phyloP scores from a whole-genome alignment of 1,139 yeast genomes.

The Sugiyamaella xylanicola region DNA sequence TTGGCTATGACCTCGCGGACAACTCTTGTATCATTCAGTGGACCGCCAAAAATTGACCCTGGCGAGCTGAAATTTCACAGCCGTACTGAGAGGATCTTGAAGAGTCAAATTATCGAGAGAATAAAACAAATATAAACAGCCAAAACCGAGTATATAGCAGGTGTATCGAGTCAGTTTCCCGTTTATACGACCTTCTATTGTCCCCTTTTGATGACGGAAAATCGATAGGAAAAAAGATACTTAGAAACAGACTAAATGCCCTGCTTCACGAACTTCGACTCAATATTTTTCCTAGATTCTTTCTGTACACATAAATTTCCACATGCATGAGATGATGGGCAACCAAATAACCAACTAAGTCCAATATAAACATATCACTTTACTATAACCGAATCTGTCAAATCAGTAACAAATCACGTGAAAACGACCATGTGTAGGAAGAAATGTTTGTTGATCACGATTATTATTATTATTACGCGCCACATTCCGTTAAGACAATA shows the following conservation, averaged over 20 bases:
- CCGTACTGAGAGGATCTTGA: constrained; percentile 6
- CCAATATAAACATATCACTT: background rate
- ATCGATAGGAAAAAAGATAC: no score
- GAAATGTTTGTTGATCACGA: no score
- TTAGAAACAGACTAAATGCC: background rate
- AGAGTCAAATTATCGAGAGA: background rate
- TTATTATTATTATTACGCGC: no score
- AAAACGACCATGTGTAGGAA: no score
- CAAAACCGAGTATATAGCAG: background rate
- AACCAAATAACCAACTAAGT: background rate
- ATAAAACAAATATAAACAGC: background rate
- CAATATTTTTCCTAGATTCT: constrained; percentile 3
- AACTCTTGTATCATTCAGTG: background rate
- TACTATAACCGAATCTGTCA: background rate
- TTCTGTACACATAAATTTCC: constrained; percentile 4
- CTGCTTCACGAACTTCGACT: no score
- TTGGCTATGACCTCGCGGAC: no score
- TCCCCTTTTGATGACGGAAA: no score
- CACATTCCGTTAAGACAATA: background rate
- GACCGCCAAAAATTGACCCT: background rate
- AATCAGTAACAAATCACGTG: no score
- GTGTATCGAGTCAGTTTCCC: background rate
- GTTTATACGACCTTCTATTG: no score
- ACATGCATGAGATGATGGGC: constrained; percentile 12
- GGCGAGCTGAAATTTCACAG: constrained; percentile 15